phyloP scores from a whole-genome alignment of 2,329 filamentous ascomycete species.

The Pestalotiopsis sp. region DNA sequence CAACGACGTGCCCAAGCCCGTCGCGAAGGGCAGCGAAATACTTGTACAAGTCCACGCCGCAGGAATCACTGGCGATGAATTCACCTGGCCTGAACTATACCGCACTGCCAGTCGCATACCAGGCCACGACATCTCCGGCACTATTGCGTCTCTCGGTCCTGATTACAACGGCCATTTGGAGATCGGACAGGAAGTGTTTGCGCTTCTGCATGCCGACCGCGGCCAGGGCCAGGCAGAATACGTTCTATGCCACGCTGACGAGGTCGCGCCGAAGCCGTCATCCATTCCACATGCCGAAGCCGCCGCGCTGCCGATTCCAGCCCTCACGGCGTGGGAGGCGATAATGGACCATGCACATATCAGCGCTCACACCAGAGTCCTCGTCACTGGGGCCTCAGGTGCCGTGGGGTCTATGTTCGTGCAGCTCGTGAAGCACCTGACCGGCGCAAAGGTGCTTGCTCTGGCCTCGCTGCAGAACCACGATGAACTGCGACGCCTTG shows the following conservation, averaged over 20 bases:
- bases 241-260: slow-evolving; percentile 17
- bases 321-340: slow-evolving; percentile 33
- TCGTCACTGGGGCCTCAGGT: slow-evolving; percentile 33
- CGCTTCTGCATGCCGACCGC: slow-evolving; percentile 27
- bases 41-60: slow-evolving; percentile 35
- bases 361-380: slow-evolving; percentile 15
- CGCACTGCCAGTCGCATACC: slow-evolving; percentile 30
- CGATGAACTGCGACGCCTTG: neutral
- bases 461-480: slow-evolving; percentile 25
- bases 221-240: slow-evolving; percentile 29
- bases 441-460: slow-evolving; percentile 26
- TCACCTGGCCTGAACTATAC: slow-evolving; percentile 37
- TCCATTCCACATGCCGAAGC: slow-evolving; percentile 26
- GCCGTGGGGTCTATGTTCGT: slow-evolving; percentile 32
- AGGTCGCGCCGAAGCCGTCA: slow-evolving; percentile 24
- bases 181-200: slow-evolving; percentile 27
- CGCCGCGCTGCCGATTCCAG: slow-evolving; percentile 33
- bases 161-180: neutral
- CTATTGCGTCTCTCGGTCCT: slow-evolving; percentile 28
- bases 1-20: slow-evolving; percentile 20
- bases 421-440: slow-evolving; percentile 27
- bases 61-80: slow-evolving; percentile 36
- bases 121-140: slow-evolving; percentile 38
- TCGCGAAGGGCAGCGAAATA: slow-evolving; percentile 20
- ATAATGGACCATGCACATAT: slow-evolving; percentile 20